A percentile compares a stretch with the other conserved stretches of the same genome.
Evolutionary conservation across 768 basidiomycete genomes (phyloP).

Genomic region (Lentinula edodes): DNA sequence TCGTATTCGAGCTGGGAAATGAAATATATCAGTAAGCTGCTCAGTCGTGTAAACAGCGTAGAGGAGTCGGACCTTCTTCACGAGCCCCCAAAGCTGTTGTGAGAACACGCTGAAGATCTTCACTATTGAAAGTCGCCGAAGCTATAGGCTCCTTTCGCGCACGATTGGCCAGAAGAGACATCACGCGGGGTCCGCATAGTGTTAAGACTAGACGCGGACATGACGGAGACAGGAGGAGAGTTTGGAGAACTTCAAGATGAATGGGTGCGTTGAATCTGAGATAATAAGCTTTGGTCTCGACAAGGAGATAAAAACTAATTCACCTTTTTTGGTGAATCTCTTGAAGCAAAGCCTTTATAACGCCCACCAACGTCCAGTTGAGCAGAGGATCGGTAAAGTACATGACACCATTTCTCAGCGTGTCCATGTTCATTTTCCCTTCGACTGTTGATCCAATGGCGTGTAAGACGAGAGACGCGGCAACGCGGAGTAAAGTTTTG

Average conservation of each 20-base stretch:
- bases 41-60: not conserved
- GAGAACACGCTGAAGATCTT: constrained; percentile 33
- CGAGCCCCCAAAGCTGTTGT: constrained; percentile 30
- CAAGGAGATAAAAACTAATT: constrained; percentile 13
- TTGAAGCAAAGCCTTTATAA: constrained; percentile 55
- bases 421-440: constrained; percentile 61
- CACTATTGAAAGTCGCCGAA: constrained; percentile 24
- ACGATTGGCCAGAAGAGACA: constrained; percentile 37
- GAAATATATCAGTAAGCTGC: not conserved
- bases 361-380: constrained; percentile 76
- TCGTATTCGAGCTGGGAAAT: constrained; percentile 7
- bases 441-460: constrained; percentile 46
- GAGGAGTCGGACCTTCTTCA: constrained; percentile 27
- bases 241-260: constrained; percentile 63
- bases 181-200: constrained; percentile 53
- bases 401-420: constrained; percentile 67
- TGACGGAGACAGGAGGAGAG: constrained; percentile 53
- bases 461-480: constrained; percentile 59
- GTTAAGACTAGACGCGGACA: constrained; percentile 65
- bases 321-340: constrained; percentile 58
- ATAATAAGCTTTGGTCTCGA: not conserved
- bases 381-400: constrained; percentile 72
- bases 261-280: constrained; percentile 40
- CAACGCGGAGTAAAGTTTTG: constrained; percentile 59
- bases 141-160: constrained; percentile 19